phyloP scores from a whole-genome alignment of 2,329 filamentous ascomycete genomes.

The Diatrype stigma region DNA sequence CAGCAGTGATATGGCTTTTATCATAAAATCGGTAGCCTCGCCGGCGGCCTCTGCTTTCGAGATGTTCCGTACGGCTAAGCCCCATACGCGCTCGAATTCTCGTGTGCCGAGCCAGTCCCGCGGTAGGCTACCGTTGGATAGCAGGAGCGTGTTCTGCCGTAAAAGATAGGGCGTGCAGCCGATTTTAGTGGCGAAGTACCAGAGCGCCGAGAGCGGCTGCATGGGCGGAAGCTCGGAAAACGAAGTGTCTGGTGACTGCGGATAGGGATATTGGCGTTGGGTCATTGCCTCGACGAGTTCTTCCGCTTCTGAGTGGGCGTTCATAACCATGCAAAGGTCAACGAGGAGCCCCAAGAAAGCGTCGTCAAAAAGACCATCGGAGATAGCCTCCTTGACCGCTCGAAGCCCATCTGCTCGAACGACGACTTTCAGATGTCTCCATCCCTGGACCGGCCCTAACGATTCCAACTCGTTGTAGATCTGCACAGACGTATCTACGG shows the following conservation, averaged over 20 bases:
- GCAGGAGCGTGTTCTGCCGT: slow-evolving; percentile 31
- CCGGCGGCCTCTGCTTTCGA: slow-evolving; percentile 26
- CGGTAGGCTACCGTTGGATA: slow-evolving; percentile 33
- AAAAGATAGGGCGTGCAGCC: slow-evolving; percentile 31
- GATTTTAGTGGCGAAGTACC: slow-evolving; percentile 28
- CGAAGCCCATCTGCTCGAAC: slow-evolving; percentile 44
- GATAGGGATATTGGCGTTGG: slow-evolving; percentile 30
- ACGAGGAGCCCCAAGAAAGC: slow-evolving; percentile 37
- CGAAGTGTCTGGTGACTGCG: slow-evolving; percentile 27
- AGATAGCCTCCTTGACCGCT: slow-evolving; percentile 38
- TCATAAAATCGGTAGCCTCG: slow-evolving; percentile 34
- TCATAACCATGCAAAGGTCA: slow-evolving; percentile 34
- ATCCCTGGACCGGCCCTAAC: slow-evolving; percentile 38
- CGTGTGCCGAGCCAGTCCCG: slow-evolving; percentile 40
- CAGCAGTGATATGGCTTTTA: slow-evolving; percentile 29
- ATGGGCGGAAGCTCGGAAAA: slow-evolving; percentile 23
- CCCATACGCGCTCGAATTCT: slow-evolving; percentile 39
- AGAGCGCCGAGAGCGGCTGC: slow-evolving; percentile 30
- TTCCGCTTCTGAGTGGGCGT: slow-evolving; percentile 36
- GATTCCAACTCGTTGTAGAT: slow-evolving; percentile 47
- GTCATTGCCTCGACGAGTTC: slow-evolving; percentile 34
- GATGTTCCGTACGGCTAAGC: slow-evolving; percentile 30
- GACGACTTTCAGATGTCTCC: slow-evolving; percentile 41
- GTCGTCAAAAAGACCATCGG: slow-evolving; percentile 37
- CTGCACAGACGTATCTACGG: slow-evolving; percentile 36